These are phyloP conservation scores for Exsudoporus frostii DNA, from an alignment of 768 basidiomycete species.

Conservation along the genomic window DNA sequence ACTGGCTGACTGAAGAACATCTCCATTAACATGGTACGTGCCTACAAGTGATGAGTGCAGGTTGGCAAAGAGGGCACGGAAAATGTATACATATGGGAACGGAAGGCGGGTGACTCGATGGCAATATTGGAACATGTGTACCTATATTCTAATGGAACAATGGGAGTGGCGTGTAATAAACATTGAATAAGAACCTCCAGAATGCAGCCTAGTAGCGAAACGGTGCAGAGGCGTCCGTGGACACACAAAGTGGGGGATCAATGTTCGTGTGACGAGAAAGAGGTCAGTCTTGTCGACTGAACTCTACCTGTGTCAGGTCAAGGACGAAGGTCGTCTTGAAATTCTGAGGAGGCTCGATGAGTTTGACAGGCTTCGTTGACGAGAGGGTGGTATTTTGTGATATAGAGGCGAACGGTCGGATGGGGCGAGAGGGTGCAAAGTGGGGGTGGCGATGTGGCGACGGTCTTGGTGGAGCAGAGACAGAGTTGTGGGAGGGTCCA, in stretches of 20 bases:
- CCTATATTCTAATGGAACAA: slow-evolving; percentile 19
- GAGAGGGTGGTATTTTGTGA: slow-evolving; percentile 21
- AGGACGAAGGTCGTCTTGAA: slow-evolving; percentile 69
- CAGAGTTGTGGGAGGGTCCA: slow-evolving; percentile 32
- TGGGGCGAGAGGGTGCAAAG: slow-evolving; percentile 71
- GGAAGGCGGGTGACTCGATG: neutral
- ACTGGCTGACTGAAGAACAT: neutral
- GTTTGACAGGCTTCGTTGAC: slow-evolving; percentile 56
- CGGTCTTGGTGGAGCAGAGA: slow-evolving; percentile 32
- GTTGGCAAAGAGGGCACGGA: neutral
- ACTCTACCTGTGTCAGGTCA: slow-evolving; percentile 79
- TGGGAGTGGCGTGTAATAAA: slow-evolving; percentile 16
- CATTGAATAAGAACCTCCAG: slow-evolving; percentile 19
- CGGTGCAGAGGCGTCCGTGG: neutral
- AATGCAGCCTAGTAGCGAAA: neutral
- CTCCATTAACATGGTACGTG: neutral
- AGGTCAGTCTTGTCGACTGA: slow-evolving; percentile 61
- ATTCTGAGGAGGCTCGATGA: slow-evolving; percentile 77
- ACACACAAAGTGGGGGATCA: neutral
- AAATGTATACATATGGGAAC: slow-evolving; percentile 1
- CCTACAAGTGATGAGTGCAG: neutral
- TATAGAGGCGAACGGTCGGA: slow-evolving; percentile 75
- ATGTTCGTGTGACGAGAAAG: neutral
- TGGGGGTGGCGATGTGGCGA: slow-evolving; percentile 44
- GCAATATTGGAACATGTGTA: slow-evolving; percentile 16